These are phyloP conservation scores for Epithele typhae DNA, from an alignment of 768 basidiomycete species.

Conservation along the genomic window DNA sequence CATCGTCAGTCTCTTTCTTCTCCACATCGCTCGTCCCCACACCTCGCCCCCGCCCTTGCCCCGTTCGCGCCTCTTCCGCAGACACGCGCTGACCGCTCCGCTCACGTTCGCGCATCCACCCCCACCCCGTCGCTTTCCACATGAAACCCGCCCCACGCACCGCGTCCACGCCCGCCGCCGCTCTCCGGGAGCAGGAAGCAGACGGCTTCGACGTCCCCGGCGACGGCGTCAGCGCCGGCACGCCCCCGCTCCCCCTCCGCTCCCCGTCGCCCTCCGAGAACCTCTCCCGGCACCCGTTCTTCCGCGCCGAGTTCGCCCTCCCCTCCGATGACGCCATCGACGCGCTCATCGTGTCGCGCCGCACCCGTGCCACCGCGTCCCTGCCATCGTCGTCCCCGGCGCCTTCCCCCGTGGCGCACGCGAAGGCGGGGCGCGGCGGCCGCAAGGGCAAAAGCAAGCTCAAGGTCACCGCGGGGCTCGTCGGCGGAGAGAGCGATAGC, in stretches of 20 bases:
- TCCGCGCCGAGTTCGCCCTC: conserved; percentile 61
- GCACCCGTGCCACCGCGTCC: conserved; percentile 61
- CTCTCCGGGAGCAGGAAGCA: conserved; percentile 41
- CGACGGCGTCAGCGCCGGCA: conserved; percentile 1
- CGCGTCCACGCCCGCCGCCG: too few relatives aligned
- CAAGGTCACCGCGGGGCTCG: conserved; percentile 61
- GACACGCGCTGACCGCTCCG: background rate
- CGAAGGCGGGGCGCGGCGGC: conserved; percentile 34
- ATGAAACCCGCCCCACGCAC: too few relatives aligned
- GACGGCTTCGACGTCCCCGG: conserved; percentile 35
- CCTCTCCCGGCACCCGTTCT: conserved; percentile 65
- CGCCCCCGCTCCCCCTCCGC: conserved; percentile 37
- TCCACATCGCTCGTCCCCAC: background rate
- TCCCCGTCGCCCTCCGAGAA: conserved; percentile 71
- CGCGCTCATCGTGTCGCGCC: conserved; percentile 53
- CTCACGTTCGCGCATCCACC: background rate
- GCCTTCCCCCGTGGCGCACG: conserved; percentile 31
- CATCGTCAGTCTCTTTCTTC: conserved; percentile 41
- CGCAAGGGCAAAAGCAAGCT: conserved; percentile 42
- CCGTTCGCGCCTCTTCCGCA: background rate
- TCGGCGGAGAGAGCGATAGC: conserved; percentile 80
- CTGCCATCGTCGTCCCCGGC: conserved; percentile 57
- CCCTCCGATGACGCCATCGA: conserved; percentile 62
- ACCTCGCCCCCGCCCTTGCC: background rate
- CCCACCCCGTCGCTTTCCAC: background rate